Conservation (phyloP, 441 rosid species). For the Syzygium malaccense region DNA sequence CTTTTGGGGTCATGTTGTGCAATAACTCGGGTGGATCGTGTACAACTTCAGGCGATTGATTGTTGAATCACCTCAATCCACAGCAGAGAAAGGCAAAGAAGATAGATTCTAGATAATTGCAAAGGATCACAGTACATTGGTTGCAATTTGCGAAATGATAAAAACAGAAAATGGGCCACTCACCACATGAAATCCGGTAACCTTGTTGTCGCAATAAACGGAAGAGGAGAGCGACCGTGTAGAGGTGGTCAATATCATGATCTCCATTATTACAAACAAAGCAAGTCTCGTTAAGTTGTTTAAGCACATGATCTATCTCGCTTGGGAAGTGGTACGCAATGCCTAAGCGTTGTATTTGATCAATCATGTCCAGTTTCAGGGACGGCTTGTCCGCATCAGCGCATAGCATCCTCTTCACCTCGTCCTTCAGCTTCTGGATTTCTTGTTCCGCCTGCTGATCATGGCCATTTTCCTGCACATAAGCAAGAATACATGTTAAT, state of each 20-base stretch:
- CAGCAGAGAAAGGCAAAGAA: not conserved
- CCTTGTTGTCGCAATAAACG: slow-evolving; percentile 8
- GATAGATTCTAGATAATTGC: not conserved
- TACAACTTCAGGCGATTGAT: too few relatives aligned
- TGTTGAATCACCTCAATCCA: too few relatives aligned
- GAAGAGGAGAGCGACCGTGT: not conserved
- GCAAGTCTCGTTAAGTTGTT: not conserved
- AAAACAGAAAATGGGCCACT: not conserved
- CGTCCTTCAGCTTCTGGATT: not conserved
- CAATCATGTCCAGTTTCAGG: not conserved
- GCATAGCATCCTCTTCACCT: not conserved
- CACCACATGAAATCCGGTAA: not conserved
- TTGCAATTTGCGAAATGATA: not conserved
- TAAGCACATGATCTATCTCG: not conserved
- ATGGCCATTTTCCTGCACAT: not conserved
- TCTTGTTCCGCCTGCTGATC: not conserved
- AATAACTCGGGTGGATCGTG: too few relatives aligned
- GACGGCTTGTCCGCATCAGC: not conserved
- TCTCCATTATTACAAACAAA: not conserved
- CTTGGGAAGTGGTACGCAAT: not conserved
- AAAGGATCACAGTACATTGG: not conserved
- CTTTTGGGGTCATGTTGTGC: too few relatives aligned
- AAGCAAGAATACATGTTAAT: not conserved
- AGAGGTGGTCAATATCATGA: not conserved
- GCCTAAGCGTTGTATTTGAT: slow-evolving; percentile 3